Evolutionary conservation across 495 filamentous ascomycete species (phyloP).

Genomic region (Cladorrhinum samala): DNA sequence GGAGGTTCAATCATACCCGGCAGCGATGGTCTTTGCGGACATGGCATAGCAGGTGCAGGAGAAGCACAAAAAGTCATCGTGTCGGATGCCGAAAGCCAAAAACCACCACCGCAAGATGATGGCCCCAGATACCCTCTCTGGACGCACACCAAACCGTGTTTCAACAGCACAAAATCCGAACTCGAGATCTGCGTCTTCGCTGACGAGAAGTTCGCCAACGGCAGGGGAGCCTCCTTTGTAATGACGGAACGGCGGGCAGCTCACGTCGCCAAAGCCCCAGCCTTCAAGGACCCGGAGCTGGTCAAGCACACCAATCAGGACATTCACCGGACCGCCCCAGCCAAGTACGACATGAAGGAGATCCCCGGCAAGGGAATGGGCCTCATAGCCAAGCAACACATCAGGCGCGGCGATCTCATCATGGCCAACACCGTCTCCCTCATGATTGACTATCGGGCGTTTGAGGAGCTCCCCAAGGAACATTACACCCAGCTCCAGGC

Average conservation of each 20-base stretch:
- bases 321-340: slow-evolving; percentile 9
- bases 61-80: background rate
- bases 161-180: slow-evolving; percentile 10
- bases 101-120: slow-evolving; percentile 8
- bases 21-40: background rate
- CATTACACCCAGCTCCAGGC: slow-evolving; percentile 22
- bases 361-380: slow-evolving; percentile 34
- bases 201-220: slow-evolving; percentile 23
- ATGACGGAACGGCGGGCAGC: slow-evolving; percentile 20
- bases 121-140: slow-evolving; percentile 14
- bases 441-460: slow-evolving; percentile 32
- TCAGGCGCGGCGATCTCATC: slow-evolving; percentile 27
- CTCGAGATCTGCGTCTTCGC: slow-evolving; percentile 27
- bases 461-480: slow-evolving; percentile 20
- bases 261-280: slow-evolving; percentile 17
- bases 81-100: background rate
- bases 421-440: slow-evolving; percentile 30
- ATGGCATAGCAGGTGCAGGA: background rate
- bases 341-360: slow-evolving; percentile 22
- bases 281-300: slow-evolving; percentile 20
- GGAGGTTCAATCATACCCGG: background rate
- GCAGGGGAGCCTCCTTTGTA: slow-evolving; percentile 29
- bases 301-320: slow-evolving; percentile 21
- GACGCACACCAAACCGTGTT: slow-evolving; percentile 25
- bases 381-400: slow-evolving; percentile 22